Base-by-base conservation (phyloP, 1,139 yeast genomes). In the Kodamaea alishanica region DNA sequence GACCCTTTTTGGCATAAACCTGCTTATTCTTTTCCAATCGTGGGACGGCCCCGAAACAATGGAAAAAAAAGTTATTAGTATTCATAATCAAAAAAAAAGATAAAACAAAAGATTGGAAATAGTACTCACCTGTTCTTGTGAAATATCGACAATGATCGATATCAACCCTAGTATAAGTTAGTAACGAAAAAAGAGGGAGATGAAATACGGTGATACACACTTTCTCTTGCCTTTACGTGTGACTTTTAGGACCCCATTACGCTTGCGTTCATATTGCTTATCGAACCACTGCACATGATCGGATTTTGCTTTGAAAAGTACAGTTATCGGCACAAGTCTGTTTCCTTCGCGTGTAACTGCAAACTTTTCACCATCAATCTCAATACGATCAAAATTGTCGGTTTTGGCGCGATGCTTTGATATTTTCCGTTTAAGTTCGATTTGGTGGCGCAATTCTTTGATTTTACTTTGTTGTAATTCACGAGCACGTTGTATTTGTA, bases 1-100 rank as follows among this genome's bases (percentile, higher is more conserved):
- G 66, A 54, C 33, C 79, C 84, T 52, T 72, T 71, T 41, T 63
- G 61, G 55, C 88, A 82, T 9, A 64, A 58, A 11, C 84, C 83
- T 71, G 54, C 23, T 12, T 30, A 44, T 30, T 36, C 33, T 40
- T 30, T 38, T 15, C 20, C 20, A 15, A 15, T 15, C 20, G 20
- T 15, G 20, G 20, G 20, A 15, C 20, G 20, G 20, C 20, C n/a
- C 46, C 44, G 48, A 54, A 54, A 54, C 54, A 48, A 47, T 52
- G 44, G 44, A 51, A 55, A 53, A 43, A 49, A 47, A 34, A 38
- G 30, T 34, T 34, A 8, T 15, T 7, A 29, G 20, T 24, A 9
- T 24, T 20, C 12, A 27, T 20, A n/a, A 8, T 11, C 26, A n/a
- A 30, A 31, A 10, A 35, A 38, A 26, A 30, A 24, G 9, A 30